A percentile compares a stretch with the other conserved stretches of the same genome.
phyloP scores from a whole-genome alignment of 2,329 filamentous ascomycete species.

The Neofusicoccum sp. region DNA sequence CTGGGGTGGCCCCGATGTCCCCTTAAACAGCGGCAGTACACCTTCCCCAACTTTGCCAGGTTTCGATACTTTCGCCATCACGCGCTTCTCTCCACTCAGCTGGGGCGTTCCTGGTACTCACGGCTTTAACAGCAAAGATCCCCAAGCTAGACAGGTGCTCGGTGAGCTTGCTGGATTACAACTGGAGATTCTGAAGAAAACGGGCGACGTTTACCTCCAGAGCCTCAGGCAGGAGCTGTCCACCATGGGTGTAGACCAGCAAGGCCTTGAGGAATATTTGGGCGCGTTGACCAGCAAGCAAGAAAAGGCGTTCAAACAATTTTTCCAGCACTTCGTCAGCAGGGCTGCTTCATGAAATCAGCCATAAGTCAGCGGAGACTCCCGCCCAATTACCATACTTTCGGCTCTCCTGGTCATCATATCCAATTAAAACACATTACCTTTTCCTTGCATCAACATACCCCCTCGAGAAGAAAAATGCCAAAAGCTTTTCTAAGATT shows the following conservation, averaged over 20 bases:
- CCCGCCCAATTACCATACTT: neutral
- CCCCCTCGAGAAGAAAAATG: neutral
- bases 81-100: conserved; percentile 81
- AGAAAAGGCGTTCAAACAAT: conserved; percentile 22
- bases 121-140: conserved; percentile 79
- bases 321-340: conserved; percentile 17
- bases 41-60: conserved; percentile 62
- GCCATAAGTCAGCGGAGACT: neutral
- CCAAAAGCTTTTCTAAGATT: conserved; percentile 8
- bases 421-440: too few species aligned
- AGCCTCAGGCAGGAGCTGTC: conserved; percentile 66
- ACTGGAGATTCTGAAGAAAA: conserved; percentile 87
- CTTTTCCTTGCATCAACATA: conserved; percentile 13
- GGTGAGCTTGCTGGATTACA: conserved; percentile 84
- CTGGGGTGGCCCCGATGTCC: conserved; percentile 80
- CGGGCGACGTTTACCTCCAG: conserved; percentile 74
- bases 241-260: conserved; percentile 63
- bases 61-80: conserved; percentile 88
- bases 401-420: neutral
- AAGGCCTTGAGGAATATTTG: conserved; percentile 64
- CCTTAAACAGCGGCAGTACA: conserved; percentile 20
- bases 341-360: conserved; percentile 1
- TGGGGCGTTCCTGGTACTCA: conserved; percentile 84
- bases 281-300: conserved; percentile 37
- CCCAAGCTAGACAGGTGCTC: conserved; percentile 83